These are phyloP conservation scores for Amanita muscaria DNA, from an alignment of 768 basidiomycete genomes.

Conservation along the genomic window DNA sequence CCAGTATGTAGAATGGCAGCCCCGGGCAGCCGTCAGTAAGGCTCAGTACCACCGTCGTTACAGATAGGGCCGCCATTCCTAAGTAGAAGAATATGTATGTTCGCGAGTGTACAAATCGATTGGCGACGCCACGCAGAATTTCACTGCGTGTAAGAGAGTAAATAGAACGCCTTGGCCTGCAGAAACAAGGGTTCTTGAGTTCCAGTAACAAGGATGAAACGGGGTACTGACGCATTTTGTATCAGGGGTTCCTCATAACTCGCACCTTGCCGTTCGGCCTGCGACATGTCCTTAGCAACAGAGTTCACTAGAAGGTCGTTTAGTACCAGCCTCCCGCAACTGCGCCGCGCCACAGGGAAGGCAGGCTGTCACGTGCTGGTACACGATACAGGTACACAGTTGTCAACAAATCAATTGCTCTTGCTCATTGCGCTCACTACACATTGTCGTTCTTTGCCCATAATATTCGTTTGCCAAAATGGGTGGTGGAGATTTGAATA, in stretches of 20 bases:
- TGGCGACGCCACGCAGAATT: constrained; percentile 78
- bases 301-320: not conserved
- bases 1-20: constrained; percentile 80
- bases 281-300: not conserved
- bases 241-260: constrained; percentile 3
- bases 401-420: not conserved
- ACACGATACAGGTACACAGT: no score
- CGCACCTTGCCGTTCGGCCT: constrained; percentile 2
- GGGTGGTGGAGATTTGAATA: constrained; percentile 98
- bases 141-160: constrained; percentile 79
- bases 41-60: constrained; percentile 80
- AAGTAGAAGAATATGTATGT: constrained; percentile 86
- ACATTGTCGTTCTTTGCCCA: constrained; percentile 11
- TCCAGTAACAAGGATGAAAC: constrained; percentile 8
- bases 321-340: no score
- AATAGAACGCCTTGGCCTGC: constrained; percentile 70
- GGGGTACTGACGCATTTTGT: constrained; percentile 3
- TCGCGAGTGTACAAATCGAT: constrained; percentile 82
- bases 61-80: constrained; percentile 78
- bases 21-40: constrained; percentile 80
- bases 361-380: not conserved
- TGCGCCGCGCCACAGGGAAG: not conserved
- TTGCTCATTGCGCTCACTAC: constrained; percentile 4
- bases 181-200: constrained; percentile 13
- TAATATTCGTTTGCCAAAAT: constrained; percentile 46